phyloP scores from a whole-genome alignment of 1,284 basidiomycete species.

The Mycosarcoma maydis region DNA sequence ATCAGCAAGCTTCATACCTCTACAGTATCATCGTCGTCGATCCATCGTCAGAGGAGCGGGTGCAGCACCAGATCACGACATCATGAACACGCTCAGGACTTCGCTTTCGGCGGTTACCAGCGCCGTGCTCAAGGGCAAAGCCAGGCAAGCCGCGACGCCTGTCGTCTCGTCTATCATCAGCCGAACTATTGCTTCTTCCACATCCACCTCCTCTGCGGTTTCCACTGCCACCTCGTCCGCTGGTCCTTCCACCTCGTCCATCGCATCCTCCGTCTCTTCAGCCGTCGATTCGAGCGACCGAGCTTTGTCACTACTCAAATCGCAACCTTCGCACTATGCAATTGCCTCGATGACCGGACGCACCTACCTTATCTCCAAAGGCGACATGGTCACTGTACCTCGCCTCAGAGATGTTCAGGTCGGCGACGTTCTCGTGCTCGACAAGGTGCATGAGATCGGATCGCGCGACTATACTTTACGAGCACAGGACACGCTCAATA shows the following conservation, averaged over 20 bases:
- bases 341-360: slow-evolving; percentile 86
- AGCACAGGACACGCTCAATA: slow-evolving; percentile 66
- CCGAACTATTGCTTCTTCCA: slow-evolving; percentile 7
- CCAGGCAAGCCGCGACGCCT: slow-evolving; percentile 16
- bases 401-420: slow-evolving; percentile 76
- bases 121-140: slow-evolving; percentile 35
- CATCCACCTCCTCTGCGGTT: slow-evolving; percentile 2
- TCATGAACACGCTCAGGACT: slow-evolving; percentile 23
- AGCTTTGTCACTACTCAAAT: slow-evolving; percentile 68
- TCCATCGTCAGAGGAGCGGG: no score
- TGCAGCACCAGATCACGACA: background rate
- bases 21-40: background rate
- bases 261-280: background rate
- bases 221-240: slow-evolving; percentile 2
- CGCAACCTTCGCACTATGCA: slow-evolving; percentile 85
- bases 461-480: slow-evolving; percentile 92
- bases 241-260: slow-evolving; percentile 1
- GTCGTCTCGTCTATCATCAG: slow-evolving; percentile 1
- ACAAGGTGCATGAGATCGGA: slow-evolving; percentile 91
- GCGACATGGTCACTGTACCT: slow-evolving; percentile 91
- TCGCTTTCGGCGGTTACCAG: slow-evolving; percentile 17
- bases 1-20: background rate
- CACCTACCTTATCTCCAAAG: slow-evolving; percentile 86
- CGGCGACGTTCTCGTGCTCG: slow-evolving; percentile 84
- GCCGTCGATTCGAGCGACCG: slow-evolving; percentile 15